phyloP scores from a whole-genome alignment of 768 basidiomycete genomes.

The Suillus cothurnatus region DNA sequence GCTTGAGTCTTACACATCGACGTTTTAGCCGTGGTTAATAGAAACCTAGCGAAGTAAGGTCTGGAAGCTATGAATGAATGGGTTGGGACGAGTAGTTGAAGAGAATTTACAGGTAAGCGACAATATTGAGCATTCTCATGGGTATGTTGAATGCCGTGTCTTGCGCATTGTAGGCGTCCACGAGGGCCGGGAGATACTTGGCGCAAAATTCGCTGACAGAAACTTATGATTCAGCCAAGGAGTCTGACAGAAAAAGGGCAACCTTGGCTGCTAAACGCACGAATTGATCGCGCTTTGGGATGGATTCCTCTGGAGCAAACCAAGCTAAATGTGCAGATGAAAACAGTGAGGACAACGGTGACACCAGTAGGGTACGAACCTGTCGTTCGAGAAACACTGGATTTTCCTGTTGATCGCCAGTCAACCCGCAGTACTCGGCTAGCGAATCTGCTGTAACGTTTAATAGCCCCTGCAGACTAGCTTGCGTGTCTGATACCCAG shows the following conservation, averaged over 20 bases:
- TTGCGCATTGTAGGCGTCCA: conserved; percentile 31
- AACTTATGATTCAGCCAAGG: neutral
- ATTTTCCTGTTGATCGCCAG: conserved; percentile 16
- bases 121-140: conserved; percentile 35
- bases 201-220: conserved; percentile 38
- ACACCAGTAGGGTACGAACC: conserved; percentile 7
- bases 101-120: conserved; percentile 35
- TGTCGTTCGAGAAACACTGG: conserved; percentile 11
- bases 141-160: conserved; percentile 25
- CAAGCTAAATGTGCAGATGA: conserved; percentile 24
- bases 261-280: neutral
- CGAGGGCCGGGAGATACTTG: conserved; percentile 38
- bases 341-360: neutral
- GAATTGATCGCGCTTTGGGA: conserved; percentile 18
- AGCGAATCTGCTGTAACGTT: conserved; percentile 17
- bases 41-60: conserved; percentile 45
- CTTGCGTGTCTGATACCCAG: neutral
- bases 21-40: conserved; percentile 31
- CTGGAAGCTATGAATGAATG: conserved; percentile 21
- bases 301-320: conserved; percentile 29
- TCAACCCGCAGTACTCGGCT: conserved; percentile 17
- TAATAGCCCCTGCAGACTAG: conserved; percentile 9
- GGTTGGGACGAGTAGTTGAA: neutral
- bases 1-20: conserved; percentile 40
- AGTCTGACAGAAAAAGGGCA: neutral